A percentile compares a stretch with the other conserved stretches of the same genome.
phyloP scores from a whole-genome alignment of 306 rosid genomes.

The Rosa persica region DNA sequence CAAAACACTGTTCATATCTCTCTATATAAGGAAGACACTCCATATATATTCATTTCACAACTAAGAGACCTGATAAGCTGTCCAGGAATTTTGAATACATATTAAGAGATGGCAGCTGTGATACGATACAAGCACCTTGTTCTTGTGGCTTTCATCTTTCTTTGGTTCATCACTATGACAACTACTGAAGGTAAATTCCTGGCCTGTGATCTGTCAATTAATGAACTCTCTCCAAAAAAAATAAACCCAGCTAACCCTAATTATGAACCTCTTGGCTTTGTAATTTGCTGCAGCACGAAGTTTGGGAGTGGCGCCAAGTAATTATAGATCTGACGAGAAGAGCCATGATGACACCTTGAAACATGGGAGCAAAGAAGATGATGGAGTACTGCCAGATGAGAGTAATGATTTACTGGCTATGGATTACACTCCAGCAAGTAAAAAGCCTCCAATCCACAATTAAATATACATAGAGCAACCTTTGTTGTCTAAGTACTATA shows the following conservation, averaged over 20 bases:
- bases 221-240: background rate
- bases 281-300: conserved; percentile 44
- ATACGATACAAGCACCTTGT: conserved; percentile 41
- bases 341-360: conserved; percentile 26
- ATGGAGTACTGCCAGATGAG: conserved; percentile 11
- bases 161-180: conserved; percentile 51
- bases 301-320: conserved; percentile 35
- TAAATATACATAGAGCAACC: conserved; percentile 9
- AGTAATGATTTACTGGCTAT: conserved; percentile 56
- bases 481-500: background rate
- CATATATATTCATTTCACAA: background rate
- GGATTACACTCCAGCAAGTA: conserved; percentile 81
- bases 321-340: conserved; percentile 23
- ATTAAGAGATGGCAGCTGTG: conserved; percentile 20
- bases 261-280: background rate
- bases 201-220: background rate
- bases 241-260: background rate
- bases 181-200: conserved; percentile 51
- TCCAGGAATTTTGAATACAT: background rate
- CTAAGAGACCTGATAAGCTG: background rate
- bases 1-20: conserved; percentile 12
- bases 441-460: conserved; percentile 89
- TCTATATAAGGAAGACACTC: conserved; percentile 6
- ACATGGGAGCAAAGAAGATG: conserved; percentile 19
- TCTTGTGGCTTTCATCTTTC: conserved; percentile 46